Evolutionary conservation across 257 asterid species (phyloP), one percentile per base, ranked within the genome.

Genomic region (Parsonsia alboflavescens): DNA sequence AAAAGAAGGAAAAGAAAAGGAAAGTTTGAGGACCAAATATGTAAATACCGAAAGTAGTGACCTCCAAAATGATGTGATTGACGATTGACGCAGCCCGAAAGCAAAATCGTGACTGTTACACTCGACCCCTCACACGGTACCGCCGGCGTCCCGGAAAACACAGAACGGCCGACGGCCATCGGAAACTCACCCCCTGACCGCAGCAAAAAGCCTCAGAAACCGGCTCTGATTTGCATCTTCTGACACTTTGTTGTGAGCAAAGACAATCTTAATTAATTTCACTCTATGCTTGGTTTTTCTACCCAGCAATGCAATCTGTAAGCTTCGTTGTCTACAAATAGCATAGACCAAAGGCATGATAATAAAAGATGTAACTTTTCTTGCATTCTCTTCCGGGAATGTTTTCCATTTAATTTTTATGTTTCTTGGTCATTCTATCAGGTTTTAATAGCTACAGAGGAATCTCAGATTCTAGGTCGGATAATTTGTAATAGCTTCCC

Each of bases 401-500:
- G 49, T 2, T 65, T 8, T 16, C 3, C 39, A 1, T 17, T 16
- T 36, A 0, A 16, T 17, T 65, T 65, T 33, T 8, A 15, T 52
- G 58, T 52, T 52, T 52, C 24, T 17, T 17, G 10, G 30, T 21
- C 3, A 26, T 26, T n/a, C 24, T 11, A 21, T 65, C 50, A 65
- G 70, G 69, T 64, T 21, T 66, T 85, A 71, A 74, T 87, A 15
- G 85, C 92, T 10, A 68, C 84, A 26, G 94, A 85, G 75, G 92
- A 89, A 80, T 84, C 96, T 36, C 79, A 80, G 75, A 45, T 90
- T 74, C 79, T 91, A 65, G 75, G 87, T 64, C 87, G 96, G 54
- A 73, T 90, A 41, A 57, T 90, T 69, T 87, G 82, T 65, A 88
- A 85, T 67, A 82, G 93, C 85, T 81, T 85, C 62, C 93, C 83